Evolutionary conservation across 148 eudicot species (phyloP), one percentile per base, ranked within the genome.

Genomic region (Rhododendron williamsianum): DNA sequence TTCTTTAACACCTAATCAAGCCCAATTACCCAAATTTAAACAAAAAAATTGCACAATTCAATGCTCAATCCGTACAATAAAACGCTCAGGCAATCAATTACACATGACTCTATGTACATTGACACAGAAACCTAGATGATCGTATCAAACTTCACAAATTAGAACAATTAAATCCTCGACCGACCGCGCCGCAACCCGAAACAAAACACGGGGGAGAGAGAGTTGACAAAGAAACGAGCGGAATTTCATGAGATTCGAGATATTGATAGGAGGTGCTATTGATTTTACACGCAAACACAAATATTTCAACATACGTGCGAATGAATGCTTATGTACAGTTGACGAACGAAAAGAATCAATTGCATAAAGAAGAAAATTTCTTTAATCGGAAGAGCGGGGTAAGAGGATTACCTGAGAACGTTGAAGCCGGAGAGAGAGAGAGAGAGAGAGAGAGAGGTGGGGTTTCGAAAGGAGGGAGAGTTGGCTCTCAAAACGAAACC

Each of bases 381-480:
- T 19, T 76, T 21, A 4, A 76, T 76, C 5, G 80, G 21, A 76
- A 21, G 49, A 46, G 15, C 13, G 4, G 33, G 30, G 12, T 51
- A 76, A 76, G 23, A 9, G 80, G 48, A 19, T 76, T 76, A 76
- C 80, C 81, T 78, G 56, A 78, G 30, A 46, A 12, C 81, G 25
- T 46, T 78, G 81, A 45, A 78, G 51, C 81, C 56, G 54, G 15
- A 11, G 81, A 46, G 81, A 46, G 54, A 78, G 80, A 76, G 80
- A 76, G 80, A 11, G 81, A 45, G 54, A 45, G 79, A 27, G 27
- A 76, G 48, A 74, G 78, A 12, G 16, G 16, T 77, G 52, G 33
- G 80, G 80, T 77, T 77, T 77, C 52, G 10, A 77, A 77, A 21
- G 51, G 80, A 19, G 51, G 49, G 52, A 41, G 51, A 76, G 51